phyloP scores from a whole-genome alignment of 2,329 filamentous ascomycete species.

The Proliferodiscus dingleyae region DNA sequence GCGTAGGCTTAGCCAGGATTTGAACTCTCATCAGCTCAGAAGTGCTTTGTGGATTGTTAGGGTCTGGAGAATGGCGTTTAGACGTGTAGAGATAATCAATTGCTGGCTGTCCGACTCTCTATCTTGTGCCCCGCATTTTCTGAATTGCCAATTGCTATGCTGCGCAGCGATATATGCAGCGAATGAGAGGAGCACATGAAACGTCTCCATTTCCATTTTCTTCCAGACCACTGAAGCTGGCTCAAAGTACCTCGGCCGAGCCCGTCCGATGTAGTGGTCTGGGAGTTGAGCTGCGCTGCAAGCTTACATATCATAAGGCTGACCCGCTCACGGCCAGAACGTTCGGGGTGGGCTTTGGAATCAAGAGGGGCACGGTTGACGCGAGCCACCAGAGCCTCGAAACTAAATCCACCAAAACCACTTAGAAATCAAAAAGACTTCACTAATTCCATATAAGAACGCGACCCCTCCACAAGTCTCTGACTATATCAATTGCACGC shows the following conservation, averaged over 20 bases:
- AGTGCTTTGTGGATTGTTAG: neutral
- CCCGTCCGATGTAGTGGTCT: no score
- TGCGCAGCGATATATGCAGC: no score
- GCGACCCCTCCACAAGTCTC: neutral
- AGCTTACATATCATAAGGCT: slow-evolving; percentile 8
- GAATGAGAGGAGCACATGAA: no score
- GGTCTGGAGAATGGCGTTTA: slow-evolving; percentile 3
- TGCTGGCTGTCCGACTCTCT: no score
- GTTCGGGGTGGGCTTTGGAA: slow-evolving; percentile 16
- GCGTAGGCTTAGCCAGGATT: slow-evolving; percentile 13
- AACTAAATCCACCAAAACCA: neutral
- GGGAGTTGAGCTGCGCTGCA: neutral
- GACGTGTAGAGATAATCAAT: slow-evolving; percentile 6
- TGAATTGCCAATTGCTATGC: neutral
- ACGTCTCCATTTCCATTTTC: no score
- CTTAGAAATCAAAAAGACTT: slow-evolving; percentile 23
- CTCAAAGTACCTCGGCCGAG: no score
- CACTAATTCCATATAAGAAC: neutral
- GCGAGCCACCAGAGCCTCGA: no score
- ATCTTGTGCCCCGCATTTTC: neutral
- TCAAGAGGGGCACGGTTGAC: slow-evolving; percentile 20
- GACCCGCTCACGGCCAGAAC: slow-evolving; percentile 13
- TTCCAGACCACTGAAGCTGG: no score
- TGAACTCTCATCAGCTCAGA: neutral
- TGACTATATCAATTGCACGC: no score